Base-by-base conservation (phyloP, 768 basidiomycete genomes). In the Xerocomus spinulosus region DNA sequence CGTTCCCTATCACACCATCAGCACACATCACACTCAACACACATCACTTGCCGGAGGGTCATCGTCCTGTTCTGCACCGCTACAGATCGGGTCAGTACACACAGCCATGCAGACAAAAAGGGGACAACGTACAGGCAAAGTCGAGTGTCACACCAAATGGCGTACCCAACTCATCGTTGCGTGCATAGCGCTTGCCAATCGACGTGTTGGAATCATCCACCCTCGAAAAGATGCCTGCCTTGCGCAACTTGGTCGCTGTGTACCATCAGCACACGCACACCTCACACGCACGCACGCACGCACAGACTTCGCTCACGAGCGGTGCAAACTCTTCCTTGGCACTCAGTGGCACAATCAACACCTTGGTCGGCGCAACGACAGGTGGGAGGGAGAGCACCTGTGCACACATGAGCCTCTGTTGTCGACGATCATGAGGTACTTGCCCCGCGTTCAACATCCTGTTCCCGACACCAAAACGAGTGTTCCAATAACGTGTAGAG, bases 121-220 rank as follows among this genome's bases (percentile, higher is more conserved):
- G 7, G 8, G 2, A 5, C 12, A 9, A 56, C 57, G 2, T 37
- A 87, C 85, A 83, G 6, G 94, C 96, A 71, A 98, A 97, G 69
- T 97, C 95, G 47, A 98, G 77, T 2, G 96, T 99, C 49, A 95
- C 77, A 42, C 95, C 96, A 68, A 87, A 99, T 2, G 96, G 96
- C 25, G 96, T 98, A 54, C 96, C 96, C 37, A 99, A 79, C 71
- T 98, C 96, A 70, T 99, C 96, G 70, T 98, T 99, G 49, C 96
- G 82, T 12, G 96, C 83, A 70, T 98, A 98, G 13, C 95, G 92
- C 72, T 90, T 94, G 34, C 96, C 96, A 62, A 98, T 98, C 8
- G 91, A 86, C 28, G 87, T 84, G 58, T 86, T 89, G 20, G 94
- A 98, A 64, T 98, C 95, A 66, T 98, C 96, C 3, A 98, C 94